Evolutionary conservation across 1,284 basidiomycete species (phyloP), one percentile per base, ranked within the genome.

Genomic region (Microbotryum lychnidis-dioicae): DNA sequence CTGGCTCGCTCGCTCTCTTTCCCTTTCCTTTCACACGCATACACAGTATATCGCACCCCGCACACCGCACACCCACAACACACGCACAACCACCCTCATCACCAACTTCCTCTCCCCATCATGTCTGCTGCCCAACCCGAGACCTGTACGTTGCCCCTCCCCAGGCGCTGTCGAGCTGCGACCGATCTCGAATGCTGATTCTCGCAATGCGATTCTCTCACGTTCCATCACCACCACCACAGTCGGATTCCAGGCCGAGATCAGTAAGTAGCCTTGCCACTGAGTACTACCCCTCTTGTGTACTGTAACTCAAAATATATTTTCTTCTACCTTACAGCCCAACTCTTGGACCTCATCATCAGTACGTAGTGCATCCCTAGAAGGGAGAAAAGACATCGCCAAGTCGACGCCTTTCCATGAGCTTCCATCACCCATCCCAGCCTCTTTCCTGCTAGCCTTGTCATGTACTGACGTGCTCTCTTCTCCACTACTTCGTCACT

Each of bases 181-280:
- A 10, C 18, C 20, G 55, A 56, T 25, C 33, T 44, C 23, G 21
- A 16, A 10, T 18, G 25, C 57, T 51, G 44, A 58, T 44, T 25
- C 10, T 29, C 16, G 12, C 18, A 25, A 21, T 29, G 23, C 7
- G 25, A 29, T 27, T 52, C 52, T 45, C 44, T 23, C 23, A 48
- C 12, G 50, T 33, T 46, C 50, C 21, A 27, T 27, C 25, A 31
- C 8, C 31, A 21, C 62, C 20, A 60, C 62, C 50, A 62, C 60
- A 23, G 63, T 70, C 55, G 65, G 66, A 76, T 91, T 90, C 84
- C 90, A 96, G 79, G 92, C 92, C 77, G 93, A 97, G 83, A 97
- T 97, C 84, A 88, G 85, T 76, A 47, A 25, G 55, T 45, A 7
- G 45, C 25, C 21, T 23, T 56, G 3, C 7, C 14, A 90, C 12